Evolutionary conservation across 2,329 filamentous ascomycete species (phyloP).

Genomic region (Fusarium ramigenum): DNA sequence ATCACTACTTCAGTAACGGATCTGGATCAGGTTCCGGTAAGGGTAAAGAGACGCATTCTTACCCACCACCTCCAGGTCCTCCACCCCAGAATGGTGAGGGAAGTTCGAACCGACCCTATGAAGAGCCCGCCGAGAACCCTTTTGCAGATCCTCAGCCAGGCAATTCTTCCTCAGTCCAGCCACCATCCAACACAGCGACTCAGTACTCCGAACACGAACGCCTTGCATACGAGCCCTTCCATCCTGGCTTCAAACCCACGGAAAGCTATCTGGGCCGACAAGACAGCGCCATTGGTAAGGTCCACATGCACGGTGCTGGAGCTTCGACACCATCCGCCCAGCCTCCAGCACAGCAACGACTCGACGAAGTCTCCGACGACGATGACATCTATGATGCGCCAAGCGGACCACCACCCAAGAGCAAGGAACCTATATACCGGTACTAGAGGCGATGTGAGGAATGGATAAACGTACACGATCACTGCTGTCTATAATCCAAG

Average conservation of each 20-base stretch:
- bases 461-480: neutral
- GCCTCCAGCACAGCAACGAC: conserved; percentile 27
- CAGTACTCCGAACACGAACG: conserved; percentile 37
- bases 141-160: conserved; percentile 49
- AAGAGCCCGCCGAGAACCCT: conserved; percentile 37
- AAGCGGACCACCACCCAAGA: conserved; percentile 46
- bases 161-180: conserved; percentile 24
- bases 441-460: conserved; percentile 37
- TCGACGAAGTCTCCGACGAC: conserved; percentile 46
- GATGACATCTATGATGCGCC: conserved; percentile 53
- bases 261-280: conserved; percentile 47
- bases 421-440: conserved; percentile 50
- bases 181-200: conserved; percentile 20
- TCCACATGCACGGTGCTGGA: conserved; percentile 54
- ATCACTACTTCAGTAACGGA: conserved; percentile 25
- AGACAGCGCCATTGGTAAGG: conserved; percentile 53
- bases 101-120: conserved; percentile 33
- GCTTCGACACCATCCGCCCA: conserved; percentile 26
- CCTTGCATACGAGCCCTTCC: conserved; percentile 50
- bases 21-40: conserved; percentile 41
- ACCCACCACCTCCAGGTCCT: conserved; percentile 39
- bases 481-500: neutral
- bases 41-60: conserved; percentile 48
- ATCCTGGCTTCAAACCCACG: conserved; percentile 48
- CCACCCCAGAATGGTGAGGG: conserved; percentile 42